Evolutionary conservation across 2,329 filamentous ascomycete species (phyloP).

Genomic region (Penicillium decumbens): DNA sequence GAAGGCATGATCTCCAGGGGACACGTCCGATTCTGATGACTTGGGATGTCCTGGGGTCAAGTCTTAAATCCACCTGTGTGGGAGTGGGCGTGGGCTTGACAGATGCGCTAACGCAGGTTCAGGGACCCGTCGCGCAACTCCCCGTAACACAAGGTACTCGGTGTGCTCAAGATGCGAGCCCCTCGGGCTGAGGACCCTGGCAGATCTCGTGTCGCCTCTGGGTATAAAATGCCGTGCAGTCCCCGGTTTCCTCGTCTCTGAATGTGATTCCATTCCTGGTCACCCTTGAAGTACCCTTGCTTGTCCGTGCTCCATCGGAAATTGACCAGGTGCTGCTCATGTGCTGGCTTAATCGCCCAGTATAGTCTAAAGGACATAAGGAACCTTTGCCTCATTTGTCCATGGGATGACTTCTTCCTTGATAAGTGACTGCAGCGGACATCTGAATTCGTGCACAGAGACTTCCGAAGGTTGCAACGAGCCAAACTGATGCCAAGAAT

Average conservation of each 20-base stretch:
- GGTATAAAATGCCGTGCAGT: constrained; percentile 9
- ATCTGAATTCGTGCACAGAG: not conserved
- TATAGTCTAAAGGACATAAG: not conserved
- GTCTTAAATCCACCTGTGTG: not conserved
- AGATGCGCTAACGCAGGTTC: constrained; percentile 11
- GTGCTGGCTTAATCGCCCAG: not conserved
- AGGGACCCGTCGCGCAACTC: constrained; percentile 4
- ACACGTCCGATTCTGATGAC: not conserved
- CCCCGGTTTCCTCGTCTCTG: not conserved
- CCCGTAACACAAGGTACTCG: constrained; percentile 23
- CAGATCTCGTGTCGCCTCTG: constrained; percentile 1
- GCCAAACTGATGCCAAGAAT: not conserved
- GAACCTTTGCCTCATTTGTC: not conserved
- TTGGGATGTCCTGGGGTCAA: not conserved
- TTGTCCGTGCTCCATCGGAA: not conserved
- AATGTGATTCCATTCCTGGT: not conserved
- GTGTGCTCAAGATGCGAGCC: not conserved
- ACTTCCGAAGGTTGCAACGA: not conserved
- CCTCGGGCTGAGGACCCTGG: constrained; percentile 19
- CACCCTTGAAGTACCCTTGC: not conserved
- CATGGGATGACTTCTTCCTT: not conserved
- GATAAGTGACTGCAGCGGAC: not conserved
- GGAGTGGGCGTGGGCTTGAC: not conserved
- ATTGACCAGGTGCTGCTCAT: not conserved
- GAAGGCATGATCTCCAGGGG: not conserved